A percentile compares a stretch with the other conserved stretches of the same genome.
Evolutionary conservation across 306 rosid genomes (phyloP).

Genomic region (Castanospermum australe): DNA sequence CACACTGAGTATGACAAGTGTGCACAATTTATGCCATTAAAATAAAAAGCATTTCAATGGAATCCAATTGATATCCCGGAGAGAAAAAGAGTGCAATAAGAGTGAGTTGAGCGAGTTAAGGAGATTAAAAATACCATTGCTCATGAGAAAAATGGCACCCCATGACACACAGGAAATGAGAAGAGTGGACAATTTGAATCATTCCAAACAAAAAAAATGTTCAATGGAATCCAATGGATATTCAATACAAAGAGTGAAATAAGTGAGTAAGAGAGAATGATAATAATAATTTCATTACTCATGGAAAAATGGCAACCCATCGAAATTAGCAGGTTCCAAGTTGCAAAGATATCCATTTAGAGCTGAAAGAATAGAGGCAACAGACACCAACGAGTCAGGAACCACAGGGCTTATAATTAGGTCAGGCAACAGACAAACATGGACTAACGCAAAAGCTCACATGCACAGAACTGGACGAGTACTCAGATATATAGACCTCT

Average conservation of each 20-base stretch:
- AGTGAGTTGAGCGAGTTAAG: background rate
- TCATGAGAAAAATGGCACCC: background rate
- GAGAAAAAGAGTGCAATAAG: background rate
- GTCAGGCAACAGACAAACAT: background rate
- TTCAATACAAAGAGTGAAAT: background rate
- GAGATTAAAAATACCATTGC: background rate
- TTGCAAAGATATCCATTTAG: background rate
- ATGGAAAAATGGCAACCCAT: conserved; percentile 4
- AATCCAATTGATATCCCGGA: background rate
- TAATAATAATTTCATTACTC: background rate
- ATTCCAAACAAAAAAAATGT: background rate
- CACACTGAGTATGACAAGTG: background rate
- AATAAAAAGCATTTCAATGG: background rate
- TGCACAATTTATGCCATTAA: background rate
- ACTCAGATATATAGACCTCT: background rate
- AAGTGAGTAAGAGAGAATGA: background rate
- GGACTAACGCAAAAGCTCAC: background rate
- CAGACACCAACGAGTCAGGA: background rate
- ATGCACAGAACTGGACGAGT: background rate
- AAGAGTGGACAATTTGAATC: background rate
- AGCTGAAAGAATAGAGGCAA: background rate
- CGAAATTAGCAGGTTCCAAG: background rate
- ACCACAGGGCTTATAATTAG: background rate
- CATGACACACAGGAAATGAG: background rate
- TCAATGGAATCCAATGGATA: background rate